Evolutionary conservation across 2,329 filamentous ascomycete species (phyloP).

Genomic region (Penicillium fuscoglaucum): DNA sequence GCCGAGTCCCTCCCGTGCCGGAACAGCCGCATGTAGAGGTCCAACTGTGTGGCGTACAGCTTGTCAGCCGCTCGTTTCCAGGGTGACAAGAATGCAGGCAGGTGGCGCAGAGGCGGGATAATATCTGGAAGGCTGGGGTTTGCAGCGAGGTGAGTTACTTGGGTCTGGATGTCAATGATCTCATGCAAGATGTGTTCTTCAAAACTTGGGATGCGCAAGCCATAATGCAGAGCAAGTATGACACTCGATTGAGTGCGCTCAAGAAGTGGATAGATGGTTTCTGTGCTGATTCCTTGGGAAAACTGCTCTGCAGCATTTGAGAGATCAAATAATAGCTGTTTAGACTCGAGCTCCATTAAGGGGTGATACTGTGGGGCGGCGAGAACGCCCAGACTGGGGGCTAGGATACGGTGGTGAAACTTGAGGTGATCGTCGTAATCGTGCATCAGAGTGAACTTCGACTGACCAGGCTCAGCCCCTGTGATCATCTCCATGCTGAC

Average conservation of each 20-base stretch:
- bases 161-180: conserved; percentile 49
- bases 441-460: conserved; percentile 46
- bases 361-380: conserved; percentile 52
- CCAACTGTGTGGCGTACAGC: conserved; percentile 26
- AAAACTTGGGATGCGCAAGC: conserved; percentile 46
- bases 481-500: conserved; percentile 44
- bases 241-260: conserved; percentile 55
- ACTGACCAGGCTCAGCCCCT: conserved; percentile 20
- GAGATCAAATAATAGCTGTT: conserved; percentile 47
- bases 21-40: conserved; percentile 30
- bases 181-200: conserved; percentile 51
- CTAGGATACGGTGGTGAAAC: conserved; percentile 47
- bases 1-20: conserved; percentile 16
- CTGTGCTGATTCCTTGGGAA: conserved; percentile 15
- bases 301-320: conserved; percentile 25
- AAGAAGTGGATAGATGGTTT: conserved; percentile 49
- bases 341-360: conserved; percentile 53
- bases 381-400: conserved; percentile 52
- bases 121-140: conserved; percentile 51
- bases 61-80: conserved; percentile 43
- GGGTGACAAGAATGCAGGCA: conserved; percentile 48
- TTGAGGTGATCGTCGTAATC: conserved; percentile 55
- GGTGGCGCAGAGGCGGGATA: conserved; percentile 45
- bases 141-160: conserved; percentile 50
- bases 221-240: conserved; percentile 55